Conservation (phyloP, 1,284 basidiomycete species). For the Ustilago curta region DNA sequence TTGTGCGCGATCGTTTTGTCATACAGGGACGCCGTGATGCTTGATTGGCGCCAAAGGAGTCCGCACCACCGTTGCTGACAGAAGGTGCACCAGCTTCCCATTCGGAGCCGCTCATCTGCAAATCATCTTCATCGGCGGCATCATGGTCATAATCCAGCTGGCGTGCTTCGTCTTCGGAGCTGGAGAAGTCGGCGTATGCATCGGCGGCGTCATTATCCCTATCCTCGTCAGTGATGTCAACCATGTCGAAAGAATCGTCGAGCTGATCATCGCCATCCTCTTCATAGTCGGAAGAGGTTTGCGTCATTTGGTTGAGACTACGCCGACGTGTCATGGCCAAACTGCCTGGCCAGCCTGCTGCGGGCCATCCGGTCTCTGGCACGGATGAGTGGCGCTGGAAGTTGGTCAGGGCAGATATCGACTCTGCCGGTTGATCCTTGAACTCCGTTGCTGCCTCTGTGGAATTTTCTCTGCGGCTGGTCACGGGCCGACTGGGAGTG, state of each 20-base stretch:
- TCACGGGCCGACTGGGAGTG: conserved; percentile 5
- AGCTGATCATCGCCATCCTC: conserved; percentile 35
- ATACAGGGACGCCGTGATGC: conserved; percentile 10
- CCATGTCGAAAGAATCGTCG: conserved; percentile 31
- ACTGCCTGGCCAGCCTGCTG: conserved; percentile 35
- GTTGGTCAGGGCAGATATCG: conserved; percentile 6
- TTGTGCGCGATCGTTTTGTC: conserved; percentile 12
- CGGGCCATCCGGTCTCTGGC: conserved; percentile 42
- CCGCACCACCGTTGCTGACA: neutral
- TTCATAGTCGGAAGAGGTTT: conserved; percentile 45
- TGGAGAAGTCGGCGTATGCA: conserved; percentile 19
- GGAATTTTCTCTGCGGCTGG: conserved; percentile 7
- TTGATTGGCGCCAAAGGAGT: neutral
- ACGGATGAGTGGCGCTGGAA: conserved; percentile 51
- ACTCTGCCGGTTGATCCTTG: conserved; percentile 4
- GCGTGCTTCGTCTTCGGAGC: conserved; percentile 31
- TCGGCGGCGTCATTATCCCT: conserved; percentile 21
- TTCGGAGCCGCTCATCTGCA: conserved; percentile 50
- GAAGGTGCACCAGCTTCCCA: conserved; percentile 29
- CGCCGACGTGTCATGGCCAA: conserved; percentile 36
- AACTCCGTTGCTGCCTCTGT: neutral
- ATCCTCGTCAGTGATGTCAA: conserved; percentile 16
- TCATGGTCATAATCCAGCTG: conserved; percentile 22
- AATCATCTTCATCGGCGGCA: conserved; percentile 40
- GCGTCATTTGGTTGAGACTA: conserved; percentile 35